Base-by-base conservation (phyloP, 2,329 filamentous ascomycete genomes). In the Xylaria sp. region DNA sequence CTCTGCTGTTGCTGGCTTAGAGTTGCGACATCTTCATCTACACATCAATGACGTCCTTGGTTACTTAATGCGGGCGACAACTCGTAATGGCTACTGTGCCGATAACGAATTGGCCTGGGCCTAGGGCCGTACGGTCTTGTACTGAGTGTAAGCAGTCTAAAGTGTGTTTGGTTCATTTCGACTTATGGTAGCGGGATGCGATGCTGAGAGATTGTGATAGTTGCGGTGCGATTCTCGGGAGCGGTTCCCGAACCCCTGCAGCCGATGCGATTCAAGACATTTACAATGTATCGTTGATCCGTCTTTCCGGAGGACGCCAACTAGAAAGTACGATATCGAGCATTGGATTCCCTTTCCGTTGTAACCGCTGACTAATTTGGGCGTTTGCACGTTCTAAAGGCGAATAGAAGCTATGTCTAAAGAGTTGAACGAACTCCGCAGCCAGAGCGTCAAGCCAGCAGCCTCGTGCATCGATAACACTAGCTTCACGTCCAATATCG, bases 91-190 rank as follows among this genome's bases (percentile, higher is more conserved):
- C 74, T 20, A 70, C 74, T 3, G 70, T 61, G 46, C 66, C 68
- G 56, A 37, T 63, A 55, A 70, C 73, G 12, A 71, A 72, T 52
- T 77, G 76, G 76, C 74, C 75, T 10, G 74, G 74, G 41, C 64
- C 73, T 5, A 73, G 76, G 20, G 72, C 74, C 5, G 75, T 78
- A 57, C 75, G 76, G 65, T 77, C 76, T 9, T 78, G 76, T 70
- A 78, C 76, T n/a, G 76, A 78, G 71, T 78, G 76, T 72, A 78
- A 78, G 54, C 76, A 78, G 63, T 76, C 75, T 41, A 78, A 78
- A 69, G 76, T 76, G 65, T 25, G 62, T 63, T 63, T 46, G 50
- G 48, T 52, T 58, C 51, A 34, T 58, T 59, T 52, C 50, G 41
- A 71, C 15, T 55, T 62, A 46, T 63, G 64, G 4, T 56, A 15